Evolutionary conservation across 2,329 filamentous ascomycete species (phyloP), one percentile per base, ranked within the genome.

Genomic region (Colletotrichum lini): DNA sequence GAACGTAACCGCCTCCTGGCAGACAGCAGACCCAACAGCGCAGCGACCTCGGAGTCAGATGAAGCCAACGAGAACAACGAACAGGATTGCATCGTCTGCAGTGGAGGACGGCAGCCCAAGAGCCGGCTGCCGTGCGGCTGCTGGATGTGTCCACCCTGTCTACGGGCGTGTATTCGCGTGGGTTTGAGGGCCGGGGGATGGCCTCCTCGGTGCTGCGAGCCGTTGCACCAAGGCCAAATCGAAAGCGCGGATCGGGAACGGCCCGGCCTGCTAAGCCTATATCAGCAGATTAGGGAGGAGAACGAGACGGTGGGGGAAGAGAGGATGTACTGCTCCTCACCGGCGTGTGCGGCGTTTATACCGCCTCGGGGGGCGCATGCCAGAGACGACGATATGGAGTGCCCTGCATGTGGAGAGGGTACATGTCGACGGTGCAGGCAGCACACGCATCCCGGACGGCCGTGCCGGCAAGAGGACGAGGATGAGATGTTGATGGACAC

Each of bases 401-500:
- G 73, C 18, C 65, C 42, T 30, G 66, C 60, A 10, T 75, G 73
- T 12, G 62, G 62, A 7, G 68, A 67, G 35, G 23, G 30, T 16
- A 73, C 72, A 15, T 75, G 74, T 42, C 63, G 53, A 3, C 18
- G 10, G 30, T 75, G 74, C 35, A 56, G 52, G 47, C 30, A 35
- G 9, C 30, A n/a, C 3, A 30, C 38, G 3, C 73, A 75, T 50
- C 73, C 74, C 2, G 73, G 74, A 4, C 56, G 65, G n/a, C 72
- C 68, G 8, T 75, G 73, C 45, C 49, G 47, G 5, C 23, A 26
- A 12, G 73, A 75, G 54, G 61, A 66, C 13, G 73, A 75, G 35
- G 67, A 74, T 21, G 67, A 74, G 45, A 47, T 62, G 60, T 40
- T 74, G 3, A 81, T 89, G 13, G 81, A 84, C 53, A 79, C 88